phyloP scores from a whole-genome alignment of 2,329 filamentous ascomycete species.

The Ramularia endophylla region DNA sequence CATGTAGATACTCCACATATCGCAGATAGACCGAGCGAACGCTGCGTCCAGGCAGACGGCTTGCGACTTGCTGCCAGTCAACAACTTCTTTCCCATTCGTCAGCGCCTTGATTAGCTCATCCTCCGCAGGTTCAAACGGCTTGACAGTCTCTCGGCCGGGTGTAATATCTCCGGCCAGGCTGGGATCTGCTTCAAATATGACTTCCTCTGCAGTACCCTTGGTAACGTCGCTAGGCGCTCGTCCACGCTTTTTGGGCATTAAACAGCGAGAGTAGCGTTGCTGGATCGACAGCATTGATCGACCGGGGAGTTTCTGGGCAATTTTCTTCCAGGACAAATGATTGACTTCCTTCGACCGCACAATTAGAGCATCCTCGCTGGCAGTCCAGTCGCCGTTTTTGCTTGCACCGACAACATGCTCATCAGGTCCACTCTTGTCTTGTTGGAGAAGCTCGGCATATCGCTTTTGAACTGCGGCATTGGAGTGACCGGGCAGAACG shows the following conservation, averaged over 20 bases:
- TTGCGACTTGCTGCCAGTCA: not conserved
- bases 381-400: slow-evolving; percentile 2
- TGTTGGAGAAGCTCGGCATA: slow-evolving; percentile 14
- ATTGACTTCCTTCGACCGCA: slow-evolving; percentile 10
- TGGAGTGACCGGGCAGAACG: slow-evolving; percentile 12
- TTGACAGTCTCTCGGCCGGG: not conserved
- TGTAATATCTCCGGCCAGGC: not conserved
- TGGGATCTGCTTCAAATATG: slow-evolving; percentile 1
- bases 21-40: too few relatives aligned
- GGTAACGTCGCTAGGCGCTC: not conserved
- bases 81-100: slow-evolving; percentile 3
- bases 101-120: slow-evolving; percentile 2
- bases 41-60: too few relatives aligned
- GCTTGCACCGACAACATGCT: not conserved
- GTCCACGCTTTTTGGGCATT: not conserved
- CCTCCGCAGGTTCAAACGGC: slow-evolving; percentile 2
- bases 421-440: not conserved
- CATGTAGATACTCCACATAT: too few relatives aligned
- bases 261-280: not conserved
- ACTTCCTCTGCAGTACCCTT: not conserved
- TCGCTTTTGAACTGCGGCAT: slow-evolving; percentile 13
- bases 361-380: slow-evolving; percentile 9
- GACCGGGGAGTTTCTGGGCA: slow-evolving; percentile 1
- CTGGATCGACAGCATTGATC: not conserved
- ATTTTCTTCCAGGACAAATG: slow-evolving; percentile 7